A percentile compares a stretch with the other conserved stretches of the same genome.
These are phyloP conservation scores for Rhynchosporium agropyri DNA, from an alignment of 2,329 filamentous ascomycete genomes.

Conservation along the genomic window DNA sequence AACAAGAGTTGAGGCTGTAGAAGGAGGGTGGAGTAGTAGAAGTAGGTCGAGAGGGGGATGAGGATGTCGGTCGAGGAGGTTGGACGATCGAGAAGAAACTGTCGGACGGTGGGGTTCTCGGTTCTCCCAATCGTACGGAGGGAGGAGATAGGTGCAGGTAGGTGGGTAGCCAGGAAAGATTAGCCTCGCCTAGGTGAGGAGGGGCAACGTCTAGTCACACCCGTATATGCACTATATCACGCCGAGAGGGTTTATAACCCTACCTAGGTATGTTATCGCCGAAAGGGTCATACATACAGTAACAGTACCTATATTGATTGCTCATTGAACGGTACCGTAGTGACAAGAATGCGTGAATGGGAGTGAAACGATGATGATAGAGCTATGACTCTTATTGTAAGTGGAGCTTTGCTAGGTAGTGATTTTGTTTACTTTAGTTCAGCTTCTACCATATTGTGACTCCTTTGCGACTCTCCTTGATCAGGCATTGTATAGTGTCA, in stretches of 20 bases:
- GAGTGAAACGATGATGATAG: neutral
- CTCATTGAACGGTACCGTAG: neutral
- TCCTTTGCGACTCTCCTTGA: neutral
- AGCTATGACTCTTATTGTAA: neutral
- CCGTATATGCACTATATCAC: neutral
- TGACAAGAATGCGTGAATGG: neutral
- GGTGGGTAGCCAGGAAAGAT: neutral
- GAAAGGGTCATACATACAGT: neutral
- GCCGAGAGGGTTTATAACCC: conserved; percentile 15
- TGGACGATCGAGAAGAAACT: conserved; percentile 18
- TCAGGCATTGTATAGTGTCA: neutral
- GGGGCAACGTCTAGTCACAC: conserved; percentile 16
- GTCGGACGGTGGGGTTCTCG: conserved; percentile 15
- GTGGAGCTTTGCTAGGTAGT: neutral
- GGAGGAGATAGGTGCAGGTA: too few relatives aligned
- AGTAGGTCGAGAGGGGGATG: conserved; percentile 16
- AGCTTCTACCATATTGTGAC: neutral
- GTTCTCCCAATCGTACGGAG: neutral
- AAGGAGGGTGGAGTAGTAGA: conserved; percentile 28
- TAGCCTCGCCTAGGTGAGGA: conserved; percentile 18
- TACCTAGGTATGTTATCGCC: conserved; percentile 4
- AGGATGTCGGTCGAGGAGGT: conserved; percentile 23
- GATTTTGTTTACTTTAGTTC: neutral
- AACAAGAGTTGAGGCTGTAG: conserved; percentile 37
- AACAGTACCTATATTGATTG: too few relatives aligned